A percentile compares a stretch with the other conserved stretches of the same genome.
Evolutionary conservation across 805 yeast genomes (phyloP).

Genomic region (Lipomyces lipofer): DNA sequence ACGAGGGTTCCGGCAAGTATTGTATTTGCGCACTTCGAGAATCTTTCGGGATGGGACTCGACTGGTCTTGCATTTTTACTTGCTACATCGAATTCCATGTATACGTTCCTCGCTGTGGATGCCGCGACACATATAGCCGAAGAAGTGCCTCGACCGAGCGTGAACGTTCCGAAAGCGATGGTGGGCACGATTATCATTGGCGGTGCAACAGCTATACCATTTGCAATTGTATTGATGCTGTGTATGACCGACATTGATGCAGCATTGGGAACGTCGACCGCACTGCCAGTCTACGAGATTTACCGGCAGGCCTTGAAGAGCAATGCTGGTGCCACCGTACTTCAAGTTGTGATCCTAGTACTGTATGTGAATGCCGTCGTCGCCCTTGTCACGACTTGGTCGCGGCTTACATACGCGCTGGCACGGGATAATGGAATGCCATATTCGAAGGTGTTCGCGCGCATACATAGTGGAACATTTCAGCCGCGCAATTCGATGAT

Average conservation of each 20-base stretch:
- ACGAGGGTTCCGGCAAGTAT: constrained; percentile 38
- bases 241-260: constrained; percentile 54
- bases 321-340: constrained; percentile 49
- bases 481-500: constrained; percentile 61
- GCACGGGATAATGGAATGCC: constrained; percentile 66
- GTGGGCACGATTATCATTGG: constrained; percentile 66
- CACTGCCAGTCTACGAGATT: constrained; percentile 64
- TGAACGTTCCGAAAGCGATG: constrained; percentile 60
- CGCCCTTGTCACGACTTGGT: constrained; percentile 7
- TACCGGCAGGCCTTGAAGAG: constrained; percentile 57
- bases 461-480: constrained; percentile 45
- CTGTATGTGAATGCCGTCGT: not conserved
- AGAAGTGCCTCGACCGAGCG: constrained; percentile 59
- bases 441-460: constrained; percentile 52
- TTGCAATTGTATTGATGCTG: constrained; percentile 39
- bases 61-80: constrained; percentile 59
- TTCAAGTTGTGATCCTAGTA: not conserved
- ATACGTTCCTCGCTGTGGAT: constrained; percentile 69
- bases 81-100: constrained; percentile 70
- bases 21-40: constrained; percentile 51
- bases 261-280: constrained; percentile 53
- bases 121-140: constrained; percentile 74
- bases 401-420: constrained; percentile 42
- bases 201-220: constrained; percentile 48
- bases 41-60: constrained; percentile 53